Percentiles rank a stretch among this genome's conserved stretches.
Conservation (phyloP, 768 basidiomycete species). For the Tylopilus sp. region DNA sequence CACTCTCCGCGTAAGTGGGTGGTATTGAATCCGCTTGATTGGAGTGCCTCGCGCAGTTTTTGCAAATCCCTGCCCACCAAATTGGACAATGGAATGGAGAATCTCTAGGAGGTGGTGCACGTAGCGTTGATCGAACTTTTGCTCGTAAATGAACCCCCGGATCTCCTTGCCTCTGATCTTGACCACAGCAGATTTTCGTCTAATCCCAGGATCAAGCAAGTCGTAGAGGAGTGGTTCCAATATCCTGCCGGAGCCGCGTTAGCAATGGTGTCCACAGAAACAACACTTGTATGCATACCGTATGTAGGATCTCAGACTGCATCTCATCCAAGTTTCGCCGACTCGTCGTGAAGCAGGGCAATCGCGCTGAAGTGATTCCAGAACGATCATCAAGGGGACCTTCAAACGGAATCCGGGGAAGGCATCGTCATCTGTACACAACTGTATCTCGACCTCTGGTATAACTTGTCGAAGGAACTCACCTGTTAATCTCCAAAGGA, state of each 20-base stretch:
- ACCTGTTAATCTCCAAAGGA: constrained; percentile 90
- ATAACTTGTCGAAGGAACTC: constrained; percentile 12
- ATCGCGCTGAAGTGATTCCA: constrained; percentile 77
- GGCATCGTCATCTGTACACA: constrained; percentile 63
- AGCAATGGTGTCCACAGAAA: constrained; percentile 1
- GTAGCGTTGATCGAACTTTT: constrained; percentile 73
- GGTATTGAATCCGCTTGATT: constrained; percentile 63
- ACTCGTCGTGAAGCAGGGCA: constrained; percentile 72
- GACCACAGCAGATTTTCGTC: constrained; percentile 43
- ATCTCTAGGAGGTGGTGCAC: constrained; percentile 73
- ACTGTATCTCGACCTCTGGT: constrained; percentile 5
- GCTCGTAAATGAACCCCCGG: constrained; percentile 64
- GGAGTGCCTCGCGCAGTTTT: constrained; percentile 65
- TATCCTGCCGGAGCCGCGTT: constrained; percentile 47
- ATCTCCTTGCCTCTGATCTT: constrained; percentile 66
- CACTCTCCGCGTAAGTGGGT: constrained; percentile 58
- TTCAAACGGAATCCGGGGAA: constrained; percentile 82
- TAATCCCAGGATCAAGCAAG: constrained; percentile 67
- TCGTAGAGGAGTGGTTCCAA: constrained; percentile 85
- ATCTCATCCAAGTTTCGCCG: constrained; percentile 97
- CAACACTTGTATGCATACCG: constrained; percentile 46
- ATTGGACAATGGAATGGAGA: constrained; percentile 71
- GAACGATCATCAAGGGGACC: constrained; percentile 81
- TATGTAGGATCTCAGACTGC: constrained; percentile 86
- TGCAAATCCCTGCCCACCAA: constrained; percentile 87